phyloP scores from a whole-genome alignment of 2,329 filamentous ascomycete genomes.

The Paracamarosporium sp. region DNA sequence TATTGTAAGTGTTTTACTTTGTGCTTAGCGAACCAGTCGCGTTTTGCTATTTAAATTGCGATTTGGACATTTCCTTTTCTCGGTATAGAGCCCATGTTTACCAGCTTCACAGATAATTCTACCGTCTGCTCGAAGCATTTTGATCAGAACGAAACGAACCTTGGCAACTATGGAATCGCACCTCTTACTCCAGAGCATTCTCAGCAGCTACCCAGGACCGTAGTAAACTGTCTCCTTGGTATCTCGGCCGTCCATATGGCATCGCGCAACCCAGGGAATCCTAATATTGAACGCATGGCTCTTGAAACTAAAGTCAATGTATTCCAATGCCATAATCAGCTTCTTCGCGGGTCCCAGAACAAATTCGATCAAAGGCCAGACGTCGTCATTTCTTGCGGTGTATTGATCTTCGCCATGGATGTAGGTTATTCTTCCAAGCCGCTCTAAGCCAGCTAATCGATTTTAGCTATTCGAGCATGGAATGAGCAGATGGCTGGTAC shows the following conservation, averaged over 20 bases:
- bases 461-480: conserved; percentile 26
- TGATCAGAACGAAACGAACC: conserved; percentile 7
- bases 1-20: conserved; percentile 23
- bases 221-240: conserved; percentile 28
- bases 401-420: conserved; percentile 32
- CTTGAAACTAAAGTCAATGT: conserved; percentile 26
- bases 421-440: conserved; percentile 14
- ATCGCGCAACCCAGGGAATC: conserved; percentile 21
- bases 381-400: conserved; percentile 17
- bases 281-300: conserved; percentile 20
- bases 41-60: too few species aligned
- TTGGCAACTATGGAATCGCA: conserved; percentile 17
- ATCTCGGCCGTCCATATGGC: conserved; percentile 30
- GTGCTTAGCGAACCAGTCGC: too few species aligned
- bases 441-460: neutral
- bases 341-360: conserved; percentile 19
- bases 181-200: conserved; percentile 17
- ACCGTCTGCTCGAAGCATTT: conserved; percentile 16
- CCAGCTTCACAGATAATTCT: conserved; percentile 20
- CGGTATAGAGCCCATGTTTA: neutral
- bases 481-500: conserved; percentile 25
- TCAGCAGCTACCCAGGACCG: conserved; percentile 19
- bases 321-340: conserved; percentile 23
- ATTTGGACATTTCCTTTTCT: neutral
- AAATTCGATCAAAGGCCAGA: conserved; percentile 19